Evolutionary conservation across 2,329 filamentous ascomycete genomes (phyloP).

Genomic region (Zymoseptoria crescenta): DNA sequence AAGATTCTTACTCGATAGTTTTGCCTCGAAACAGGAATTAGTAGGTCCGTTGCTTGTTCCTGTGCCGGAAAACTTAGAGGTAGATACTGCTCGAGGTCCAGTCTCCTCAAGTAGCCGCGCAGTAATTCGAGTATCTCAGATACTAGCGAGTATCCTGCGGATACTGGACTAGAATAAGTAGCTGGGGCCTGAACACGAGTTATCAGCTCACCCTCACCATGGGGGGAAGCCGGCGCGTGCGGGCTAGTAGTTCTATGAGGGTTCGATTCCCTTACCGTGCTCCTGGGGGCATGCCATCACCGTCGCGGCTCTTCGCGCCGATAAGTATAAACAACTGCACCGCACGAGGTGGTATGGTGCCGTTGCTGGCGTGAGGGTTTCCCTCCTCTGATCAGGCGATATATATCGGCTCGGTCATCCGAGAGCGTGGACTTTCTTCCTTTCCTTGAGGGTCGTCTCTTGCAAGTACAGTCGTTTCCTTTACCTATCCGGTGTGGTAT

Average conservation of each 20-base stretch:
- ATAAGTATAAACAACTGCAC: too few species aligned
- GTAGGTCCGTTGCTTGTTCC: too few species aligned
- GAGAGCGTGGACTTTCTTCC: background rate
- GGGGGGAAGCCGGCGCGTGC: background rate
- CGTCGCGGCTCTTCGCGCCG: too few species aligned
- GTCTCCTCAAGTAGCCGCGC: too few species aligned
- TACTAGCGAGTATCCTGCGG: too few species aligned
- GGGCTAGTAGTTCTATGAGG: background rate
- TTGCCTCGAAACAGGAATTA: too few species aligned
- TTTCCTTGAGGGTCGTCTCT: background rate
- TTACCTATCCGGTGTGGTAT: background rate
- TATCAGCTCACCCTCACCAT: background rate
- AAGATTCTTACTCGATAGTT: too few species aligned
- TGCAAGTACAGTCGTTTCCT: background rate
- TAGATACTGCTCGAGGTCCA: too few species aligned
- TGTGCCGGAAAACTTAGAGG: too few species aligned
- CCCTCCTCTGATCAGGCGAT: background rate
- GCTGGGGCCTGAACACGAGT: background rate
- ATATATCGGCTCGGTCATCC: background rate
- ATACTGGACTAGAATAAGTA: too few species aligned
- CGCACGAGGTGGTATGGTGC: background rate
- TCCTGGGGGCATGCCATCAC: background rate
- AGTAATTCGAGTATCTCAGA: too few species aligned
- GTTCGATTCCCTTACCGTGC: conserved; percentile 1
- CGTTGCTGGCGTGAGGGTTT: background rate